phyloP scores from a whole-genome alignment of 177 flowering plant genomes.

The Vitis hybrid region DNA sequence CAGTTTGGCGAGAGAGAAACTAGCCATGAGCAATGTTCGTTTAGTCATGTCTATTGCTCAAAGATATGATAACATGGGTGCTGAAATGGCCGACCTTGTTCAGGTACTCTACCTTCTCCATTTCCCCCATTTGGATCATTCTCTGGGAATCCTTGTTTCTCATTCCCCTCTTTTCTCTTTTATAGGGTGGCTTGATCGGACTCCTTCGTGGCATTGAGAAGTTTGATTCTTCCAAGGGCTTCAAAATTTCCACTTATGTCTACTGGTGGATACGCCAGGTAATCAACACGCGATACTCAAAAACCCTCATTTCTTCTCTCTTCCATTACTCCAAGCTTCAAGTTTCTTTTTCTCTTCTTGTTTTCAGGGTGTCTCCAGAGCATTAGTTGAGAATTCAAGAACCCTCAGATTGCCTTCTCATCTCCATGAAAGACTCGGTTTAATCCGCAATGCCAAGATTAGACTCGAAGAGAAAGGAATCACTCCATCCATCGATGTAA shows the following conservation, averaged over 20 bases:
- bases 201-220: constrained; percentile 94
- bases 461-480: constrained; percentile 76
- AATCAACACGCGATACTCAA: background rate
- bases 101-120: constrained; percentile 52
- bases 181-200: constrained; percentile 93
- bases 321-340: no score
- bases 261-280: constrained; percentile 99
- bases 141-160: background rate
- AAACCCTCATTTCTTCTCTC: no score
- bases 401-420: constrained; percentile 80
- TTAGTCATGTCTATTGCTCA: constrained; percentile 94
- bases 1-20: constrained; percentile 83
- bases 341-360: constrained; percentile 1
- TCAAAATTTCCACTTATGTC: constrained; percentile 91
- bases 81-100: constrained; percentile 93
- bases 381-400: constrained; percentile 79
- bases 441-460: constrained; percentile 76
- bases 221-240: constrained; percentile 94
- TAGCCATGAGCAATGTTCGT: constrained; percentile 96
- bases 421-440: constrained; percentile 81
- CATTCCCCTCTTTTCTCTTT: constrained; percentile 2
- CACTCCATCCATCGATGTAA: constrained; percentile 82
- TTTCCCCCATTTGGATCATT: no score
- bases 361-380: constrained; percentile 88
- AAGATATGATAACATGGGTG: constrained; percentile 83